Evolutionary conservation across 192 early-diverging fungal genomes (phyloP).

Genomic region (Backusella luteola): DNA sequence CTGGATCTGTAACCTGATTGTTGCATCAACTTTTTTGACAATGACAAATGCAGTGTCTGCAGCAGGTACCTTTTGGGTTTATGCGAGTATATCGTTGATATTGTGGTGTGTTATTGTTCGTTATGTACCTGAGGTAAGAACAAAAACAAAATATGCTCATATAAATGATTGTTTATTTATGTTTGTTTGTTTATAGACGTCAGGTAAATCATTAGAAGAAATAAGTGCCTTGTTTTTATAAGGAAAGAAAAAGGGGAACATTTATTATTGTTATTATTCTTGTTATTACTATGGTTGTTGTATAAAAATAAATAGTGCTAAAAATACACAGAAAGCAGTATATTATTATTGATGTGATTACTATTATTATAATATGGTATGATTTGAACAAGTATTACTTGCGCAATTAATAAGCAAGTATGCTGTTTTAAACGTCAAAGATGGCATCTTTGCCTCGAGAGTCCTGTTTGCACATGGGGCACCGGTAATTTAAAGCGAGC

Average conservation of each 20-base stretch:
- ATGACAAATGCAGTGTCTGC: constrained; percentile 55
- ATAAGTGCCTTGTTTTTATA: constrained; percentile 8
- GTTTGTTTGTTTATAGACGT: neutral
- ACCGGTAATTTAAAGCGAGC: constrained; percentile 70
- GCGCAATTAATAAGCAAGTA: neutral
- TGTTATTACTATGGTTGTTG: neutral
- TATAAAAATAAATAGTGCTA: constrained; percentile 6
- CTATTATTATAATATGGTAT: neutral
- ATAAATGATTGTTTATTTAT: neutral
- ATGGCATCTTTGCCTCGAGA: constrained; percentile 38
- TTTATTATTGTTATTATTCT: neutral
- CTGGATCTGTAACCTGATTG: constrained; percentile 76
- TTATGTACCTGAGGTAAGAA: constrained; percentile 66
- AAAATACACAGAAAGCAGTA: neutral
- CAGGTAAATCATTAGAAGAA: constrained; percentile 15
- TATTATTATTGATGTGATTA: neutral
- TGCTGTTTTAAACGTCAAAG: constrained; percentile 8
- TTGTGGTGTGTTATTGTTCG: constrained; percentile 49
- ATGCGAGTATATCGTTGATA: constrained; percentile 49
- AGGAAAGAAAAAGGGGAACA: neutral
- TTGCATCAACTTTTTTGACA: constrained; percentile 63
- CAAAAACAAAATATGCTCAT: neutral
- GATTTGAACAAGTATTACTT: neutral
- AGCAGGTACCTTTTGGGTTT: constrained; percentile 56
- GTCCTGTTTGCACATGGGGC: constrained; percentile 74